Base-by-base conservation (phyloP, 2,329 filamentous ascomycete species). In the Cercospora nicotianae region DNA sequence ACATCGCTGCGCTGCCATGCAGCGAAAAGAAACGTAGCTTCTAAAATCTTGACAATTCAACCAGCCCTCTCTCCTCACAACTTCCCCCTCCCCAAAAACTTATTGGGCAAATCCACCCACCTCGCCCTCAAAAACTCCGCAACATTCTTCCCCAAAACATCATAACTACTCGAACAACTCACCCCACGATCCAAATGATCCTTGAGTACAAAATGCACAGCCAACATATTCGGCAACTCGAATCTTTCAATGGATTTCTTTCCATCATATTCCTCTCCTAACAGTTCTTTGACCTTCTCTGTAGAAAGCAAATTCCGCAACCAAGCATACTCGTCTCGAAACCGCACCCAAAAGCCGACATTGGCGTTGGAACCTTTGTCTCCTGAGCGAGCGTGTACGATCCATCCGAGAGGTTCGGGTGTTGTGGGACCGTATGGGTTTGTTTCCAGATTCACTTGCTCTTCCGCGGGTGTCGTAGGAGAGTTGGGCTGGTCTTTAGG, bases 281-380 rank as follows among this genome's bases (percentile, higher is more conserved):
- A 59, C 58, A 79, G 58, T 9, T 65, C 31, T 62, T 73, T 73
- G 39, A 79, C 69, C 5, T 60, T 75, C 3, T 75, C 70, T 3
- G 71, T 65, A n/a, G 70, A 73, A 8, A 79, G 68, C 3, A 77
- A 39, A 8, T 69, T 70, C 16, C 75, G 71, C 28, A 79, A 63
- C 78, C 78, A 79, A 13, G 75, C 70, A 67, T 72, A 79, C 58
- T 77, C 76, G n/a, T 78, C 76, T 5, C 64, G 45, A 58, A 70
- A 69, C 5, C 80, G 75, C 5, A 83, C 81, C 70, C 82, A 87
- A 68, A 80, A 69, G 62, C 80, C 77, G 5, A 78, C 72, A 59
- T 79, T 79, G 10, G 74, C 75, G 55, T 79, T 77, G 7, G 68
- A 69, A 9, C 76, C 76, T 61, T 79, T 79, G 62, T 79, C 78